phyloP scores from a whole-genome alignment of 108 stramenopile genomes.

The Chaetoceros muelleri region DNA sequence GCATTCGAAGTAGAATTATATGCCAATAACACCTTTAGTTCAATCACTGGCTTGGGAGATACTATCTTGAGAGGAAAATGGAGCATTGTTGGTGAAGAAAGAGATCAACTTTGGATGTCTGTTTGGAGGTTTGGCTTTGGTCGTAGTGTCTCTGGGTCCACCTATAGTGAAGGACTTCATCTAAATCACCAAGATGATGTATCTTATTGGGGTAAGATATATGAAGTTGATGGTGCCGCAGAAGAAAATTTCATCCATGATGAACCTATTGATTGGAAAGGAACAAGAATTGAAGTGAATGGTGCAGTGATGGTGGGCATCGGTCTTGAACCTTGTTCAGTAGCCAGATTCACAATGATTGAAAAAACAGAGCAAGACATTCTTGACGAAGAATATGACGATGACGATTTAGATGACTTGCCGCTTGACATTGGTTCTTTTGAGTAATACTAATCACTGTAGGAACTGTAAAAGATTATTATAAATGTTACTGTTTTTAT shows the following conservation, averaged over 20 bases:
- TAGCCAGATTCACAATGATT: conserved; percentile 61
- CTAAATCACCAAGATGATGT: conserved; percentile 63
- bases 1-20: conserved; percentile 63
- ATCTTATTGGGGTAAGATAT: conserved; percentile 64
- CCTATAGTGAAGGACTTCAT: conserved; percentile 55
- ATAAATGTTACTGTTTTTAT: too few relatives aligned
- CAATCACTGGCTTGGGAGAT: conserved; percentile 52
- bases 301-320: conserved; percentile 60
- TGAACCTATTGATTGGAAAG: conserved; percentile 2
- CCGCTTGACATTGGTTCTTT: not conserved
- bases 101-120: conserved; percentile 80
- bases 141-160: conserved; percentile 61
- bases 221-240: conserved; percentile 17
- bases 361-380: conserved; percentile 10
- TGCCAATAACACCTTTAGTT: conserved; percentile 67
- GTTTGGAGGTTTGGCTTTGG: conserved; percentile 77
- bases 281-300: conserved; percentile 34
- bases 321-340: conserved; percentile 58
- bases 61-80: conserved; percentile 65
- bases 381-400: conserved; percentile 37
- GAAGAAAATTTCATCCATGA: conserved; percentile 9
- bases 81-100: conserved; percentile 52
- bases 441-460: too few relatives aligned
- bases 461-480: too few relatives aligned
- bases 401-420: conserved; percentile 28